These are phyloP conservation scores for Kurtzmaniella cleridarum DNA, from an alignment of 805 yeast species.

Conservation along the genomic window DNA sequence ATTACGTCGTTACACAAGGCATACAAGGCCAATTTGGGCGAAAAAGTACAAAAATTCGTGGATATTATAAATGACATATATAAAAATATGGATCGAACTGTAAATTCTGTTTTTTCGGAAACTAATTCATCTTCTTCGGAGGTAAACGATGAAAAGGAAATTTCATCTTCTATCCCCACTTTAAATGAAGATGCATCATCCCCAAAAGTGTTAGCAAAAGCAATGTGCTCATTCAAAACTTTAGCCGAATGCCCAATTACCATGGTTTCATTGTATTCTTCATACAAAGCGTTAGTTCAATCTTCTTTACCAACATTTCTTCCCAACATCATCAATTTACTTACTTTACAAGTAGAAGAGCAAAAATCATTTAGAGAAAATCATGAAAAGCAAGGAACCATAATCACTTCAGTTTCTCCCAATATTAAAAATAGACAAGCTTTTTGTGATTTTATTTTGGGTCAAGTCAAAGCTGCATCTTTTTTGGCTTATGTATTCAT, in stretches of 20 bases:
- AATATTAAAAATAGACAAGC: conserved; percentile 69
- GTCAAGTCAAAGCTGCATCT: conserved; percentile 95
- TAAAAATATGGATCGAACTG: conserved; percentile 71
- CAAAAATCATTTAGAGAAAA: conserved; percentile 44
- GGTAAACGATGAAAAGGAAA: conserved; percentile 14
- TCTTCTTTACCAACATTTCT: conserved; percentile 69
- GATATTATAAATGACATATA: conserved; percentile 72
- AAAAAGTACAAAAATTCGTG: conserved; percentile 73
- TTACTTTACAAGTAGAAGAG: conserved; percentile 74
- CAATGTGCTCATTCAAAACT: conserved; percentile 82
- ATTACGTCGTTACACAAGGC: conserved; percentile 82
- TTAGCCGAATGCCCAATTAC: conserved; percentile 96
- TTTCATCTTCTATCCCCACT: conserved; percentile 33
- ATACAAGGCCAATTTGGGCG: conserved; percentile 62
- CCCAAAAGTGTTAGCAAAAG: conserved; percentile 51
- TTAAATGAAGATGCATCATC: conserved; percentile 37
- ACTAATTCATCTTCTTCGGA: conserved; percentile 1
- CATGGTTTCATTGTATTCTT: conserved; percentile 85
- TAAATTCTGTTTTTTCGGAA: conserved; percentile 54
- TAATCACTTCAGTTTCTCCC: conserved; percentile 69
- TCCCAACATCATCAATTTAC: conserved; percentile 72
- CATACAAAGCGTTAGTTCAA: conserved; percentile 72
- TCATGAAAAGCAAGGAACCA: conserved; percentile 51
- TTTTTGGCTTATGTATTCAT: conserved; percentile 89
- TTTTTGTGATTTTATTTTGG: conserved; percentile 82